Percentiles rank a stretch among this genome's conserved stretches.
Conservation (phyloP, 176 grass and related monocot genomes). For the Pontederia crassipes region DNA sequence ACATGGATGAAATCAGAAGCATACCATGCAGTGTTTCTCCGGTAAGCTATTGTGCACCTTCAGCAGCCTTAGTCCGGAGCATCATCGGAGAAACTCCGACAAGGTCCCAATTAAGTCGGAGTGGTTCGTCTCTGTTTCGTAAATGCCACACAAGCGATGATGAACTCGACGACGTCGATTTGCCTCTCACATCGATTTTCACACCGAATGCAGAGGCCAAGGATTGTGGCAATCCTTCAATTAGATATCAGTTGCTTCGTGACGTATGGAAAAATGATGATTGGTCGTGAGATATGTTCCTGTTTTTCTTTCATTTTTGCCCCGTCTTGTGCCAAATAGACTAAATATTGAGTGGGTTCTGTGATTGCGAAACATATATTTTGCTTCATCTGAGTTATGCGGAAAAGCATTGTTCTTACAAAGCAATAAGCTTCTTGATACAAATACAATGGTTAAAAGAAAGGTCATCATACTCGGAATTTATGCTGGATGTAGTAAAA, state of each 20-base stretch:
- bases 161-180: conserved; percentile 77
- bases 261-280: conserved; percentile 82
- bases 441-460: too few relatives aligned
- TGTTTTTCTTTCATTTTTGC: too few relatives aligned
- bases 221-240: conserved; percentile 22
- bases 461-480: too few relatives aligned
- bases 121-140: conserved; percentile 49
- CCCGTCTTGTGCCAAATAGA: too few relatives aligned
- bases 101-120: conserved; percentile 9
- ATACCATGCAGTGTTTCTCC: conserved; percentile 47
- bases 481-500: too few relatives aligned
- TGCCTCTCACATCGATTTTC: conserved; percentile 42
- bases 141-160: conserved; percentile 87
- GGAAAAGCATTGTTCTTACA: too few relatives aligned
- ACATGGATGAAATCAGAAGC: conserved; percentile 30
- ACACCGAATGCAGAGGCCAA: conserved; percentile 38
- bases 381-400: too few relatives aligned
- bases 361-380: too few relatives aligned
- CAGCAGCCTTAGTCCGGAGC: conserved; percentile 41
- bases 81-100: conserved; percentile 54
- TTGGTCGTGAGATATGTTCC: background rate
- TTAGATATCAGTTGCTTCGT: conserved; percentile 70
- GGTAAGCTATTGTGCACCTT: conserved; percentile 47
- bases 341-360: too few relatives aligned
- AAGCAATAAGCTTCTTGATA: too few relatives aligned